These are phyloP conservation scores for Microstroma glucosiphilum DNA, from an alignment of 1,284 basidiomycete genomes.

Conservation along the genomic window DNA sequence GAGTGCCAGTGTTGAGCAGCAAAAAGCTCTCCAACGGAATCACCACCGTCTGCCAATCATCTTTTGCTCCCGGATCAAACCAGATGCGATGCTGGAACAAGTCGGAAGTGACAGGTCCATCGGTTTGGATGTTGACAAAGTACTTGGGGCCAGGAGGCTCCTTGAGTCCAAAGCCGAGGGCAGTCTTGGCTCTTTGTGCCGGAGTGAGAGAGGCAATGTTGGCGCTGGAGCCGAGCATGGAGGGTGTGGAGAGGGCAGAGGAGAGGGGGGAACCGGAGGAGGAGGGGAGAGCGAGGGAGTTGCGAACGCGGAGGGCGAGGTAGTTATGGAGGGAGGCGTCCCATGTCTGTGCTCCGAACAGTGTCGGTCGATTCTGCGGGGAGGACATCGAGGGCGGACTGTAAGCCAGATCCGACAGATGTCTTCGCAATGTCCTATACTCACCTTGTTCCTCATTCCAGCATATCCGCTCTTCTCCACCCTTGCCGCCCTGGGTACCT, in stretches of 20 bases:
- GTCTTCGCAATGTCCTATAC: slow-evolving; percentile 4
- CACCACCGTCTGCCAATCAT: slow-evolving; percentile 73
- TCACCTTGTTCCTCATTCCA: slow-evolving; percentile 72
- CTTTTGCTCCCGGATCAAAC: slow-evolving; percentile 63
- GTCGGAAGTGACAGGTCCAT: slow-evolving; percentile 61
- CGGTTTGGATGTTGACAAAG: slow-evolving; percentile 79
- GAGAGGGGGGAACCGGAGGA: background rate
- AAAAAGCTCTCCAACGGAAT: slow-evolving; percentile 76
- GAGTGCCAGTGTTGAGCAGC: slow-evolving; percentile 72
- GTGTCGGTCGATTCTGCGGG: slow-evolving; percentile 54
- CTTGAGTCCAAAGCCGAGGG: slow-evolving; percentile 29
- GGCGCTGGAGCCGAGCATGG: slow-evolving; percentile 9
- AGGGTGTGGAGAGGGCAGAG: slow-evolving; percentile 24
- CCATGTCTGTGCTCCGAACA: slow-evolving; percentile 75
- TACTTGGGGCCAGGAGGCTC: slow-evolving; percentile 48
- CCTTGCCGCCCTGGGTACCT: slow-evolving; percentile 44
- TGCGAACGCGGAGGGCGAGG: slow-evolving; percentile 67
- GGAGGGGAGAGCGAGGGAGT: slow-evolving; percentile 27
- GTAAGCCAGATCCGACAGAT: too few species aligned
- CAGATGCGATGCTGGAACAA: slow-evolving; percentile 83
- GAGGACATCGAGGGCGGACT: background rate
- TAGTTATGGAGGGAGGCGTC: slow-evolving; percentile 73
- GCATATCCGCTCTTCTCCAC: slow-evolving; percentile 58
- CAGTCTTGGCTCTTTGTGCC: slow-evolving; percentile 32
- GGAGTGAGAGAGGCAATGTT: slow-evolving; percentile 10